A percentile compares a stretch with the other conserved stretches of the same genome.
Conservation (phyloP, 1,284 basidiomycete genomes). For the Leccinum subrobustum region DNA sequence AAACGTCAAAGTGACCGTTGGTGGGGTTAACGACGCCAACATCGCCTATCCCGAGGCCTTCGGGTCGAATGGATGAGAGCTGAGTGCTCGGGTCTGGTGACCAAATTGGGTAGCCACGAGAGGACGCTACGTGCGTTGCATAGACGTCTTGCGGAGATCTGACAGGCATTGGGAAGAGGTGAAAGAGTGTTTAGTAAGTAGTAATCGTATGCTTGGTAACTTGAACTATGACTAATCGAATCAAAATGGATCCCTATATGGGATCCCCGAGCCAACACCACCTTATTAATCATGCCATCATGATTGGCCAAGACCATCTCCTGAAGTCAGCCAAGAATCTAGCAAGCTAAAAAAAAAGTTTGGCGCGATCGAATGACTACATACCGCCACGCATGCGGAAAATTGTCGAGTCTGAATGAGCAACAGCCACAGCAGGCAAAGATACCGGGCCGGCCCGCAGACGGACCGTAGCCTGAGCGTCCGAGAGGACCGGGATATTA, state of each 20-base stretch:
- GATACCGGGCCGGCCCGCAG: not conserved
- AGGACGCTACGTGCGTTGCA: constrained; percentile 31
- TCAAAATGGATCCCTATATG: not conserved
- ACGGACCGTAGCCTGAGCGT: not conserved
- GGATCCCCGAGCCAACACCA: not conserved
- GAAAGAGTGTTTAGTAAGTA: not conserved
- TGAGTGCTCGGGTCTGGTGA: constrained; percentile 28
- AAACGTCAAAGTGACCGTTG: constrained; percentile 31
- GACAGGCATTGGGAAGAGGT: constrained; percentile 16
- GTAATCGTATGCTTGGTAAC: not conserved
- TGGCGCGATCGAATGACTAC: not conserved
- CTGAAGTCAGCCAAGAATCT: not conserved
- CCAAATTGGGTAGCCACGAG: constrained; percentile 34
- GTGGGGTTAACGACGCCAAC: constrained; percentile 27
- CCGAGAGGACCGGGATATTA: not conserved
- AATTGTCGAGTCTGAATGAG: not conserved
- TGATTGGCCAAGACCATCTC: not conserved
- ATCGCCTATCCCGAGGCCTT: constrained; percentile 26
- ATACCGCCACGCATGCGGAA: not conserved
- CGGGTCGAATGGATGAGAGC: constrained; percentile 20
- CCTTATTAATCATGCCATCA: not conserved
- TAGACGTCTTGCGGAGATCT: constrained; percentile 26
- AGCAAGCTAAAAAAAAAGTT: constrained; percentile 5
- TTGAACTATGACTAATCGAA: not conserved
- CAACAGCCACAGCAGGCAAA: not conserved